Base-by-base conservation (phyloP, 352 stramenopile genomes). In the Phytophthora pistaciae region DNA sequence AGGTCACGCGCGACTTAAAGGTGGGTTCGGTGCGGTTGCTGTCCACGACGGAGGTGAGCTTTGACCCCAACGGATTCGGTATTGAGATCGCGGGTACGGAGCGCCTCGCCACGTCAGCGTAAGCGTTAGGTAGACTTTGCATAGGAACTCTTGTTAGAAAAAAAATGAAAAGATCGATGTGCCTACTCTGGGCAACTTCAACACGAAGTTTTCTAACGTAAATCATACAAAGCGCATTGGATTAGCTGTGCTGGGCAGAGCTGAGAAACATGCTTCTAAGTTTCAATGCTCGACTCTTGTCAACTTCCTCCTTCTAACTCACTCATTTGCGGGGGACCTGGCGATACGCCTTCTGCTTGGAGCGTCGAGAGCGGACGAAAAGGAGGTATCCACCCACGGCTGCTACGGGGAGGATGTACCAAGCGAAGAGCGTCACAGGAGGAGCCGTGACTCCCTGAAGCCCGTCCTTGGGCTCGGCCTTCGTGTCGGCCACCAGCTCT, bases 371-470 rank as follows among this genome's bases (percentile, higher is more conserved):
- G 55, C 82, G 82, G 59, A 90, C 82, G 44, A 90, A 91, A 10
- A 92, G 50, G 52, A 95, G 60, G 58, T 93, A 95, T 36, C 49
- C 84, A 3, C 80, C 86, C 48, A 95, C 84, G 1, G 84, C 83
- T 44, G 59, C 77, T 16, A 95, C 74, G 0, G 88, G 88, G 40
- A 95, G 57, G 50, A 93, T 83, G 82, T 95, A 95, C 88, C 84
- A 95, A 38, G 79, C 82, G 56, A 94, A 94, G 9, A 95, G 72
- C 44, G 84, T 88, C 48, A 94, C 75, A n/a, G 73, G 82, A 56
- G 88, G 86, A 27, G 83, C 84, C 20, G 57, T 76, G 54, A 80
- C 77, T 3, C 72, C 70, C 63, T 91, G 76, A 3, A 92, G 67
- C 52, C 72, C 78, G 42, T 84, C 71, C 53, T 83, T 80, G 40